Evolutionary conservation across 2,329 filamentous ascomycete genomes (phyloP).

Genomic region (Cordyceps javanica): DNA sequence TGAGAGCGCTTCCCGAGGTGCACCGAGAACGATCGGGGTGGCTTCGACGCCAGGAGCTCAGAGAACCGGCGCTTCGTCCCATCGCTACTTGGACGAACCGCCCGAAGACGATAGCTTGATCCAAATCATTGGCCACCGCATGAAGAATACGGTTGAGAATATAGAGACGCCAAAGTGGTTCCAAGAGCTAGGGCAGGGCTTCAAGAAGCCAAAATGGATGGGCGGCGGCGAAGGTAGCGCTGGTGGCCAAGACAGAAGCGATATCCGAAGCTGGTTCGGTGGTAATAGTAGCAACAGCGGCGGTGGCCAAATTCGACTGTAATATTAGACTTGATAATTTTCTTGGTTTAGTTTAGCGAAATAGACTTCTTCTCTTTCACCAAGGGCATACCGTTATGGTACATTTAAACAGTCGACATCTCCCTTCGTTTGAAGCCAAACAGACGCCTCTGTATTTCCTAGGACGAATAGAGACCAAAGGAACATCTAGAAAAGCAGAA

Average conservation of each 20-base stretch:
- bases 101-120: slow-evolving; percentile 77
- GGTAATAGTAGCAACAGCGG: slow-evolving; percentile 29
- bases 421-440: too few species aligned
- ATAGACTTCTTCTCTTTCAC: not conserved
- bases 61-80: slow-evolving; percentile 23
- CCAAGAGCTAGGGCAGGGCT: slow-evolving; percentile 58
- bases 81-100: slow-evolving; percentile 39
- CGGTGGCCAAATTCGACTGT: slow-evolving; percentile 28
- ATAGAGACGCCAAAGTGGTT: slow-evolving; percentile 80
- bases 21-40: slow-evolving; percentile 38
- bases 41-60: slow-evolving; percentile 22
- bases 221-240: slow-evolving; percentile 46
- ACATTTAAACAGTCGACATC: too few species aligned
- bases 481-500: too few species aligned
- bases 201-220: slow-evolving; percentile 81
- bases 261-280: slow-evolving; percentile 53
- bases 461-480: not conserved
- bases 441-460: not conserved
- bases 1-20: slow-evolving; percentile 26
- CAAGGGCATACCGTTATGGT: not conserved
- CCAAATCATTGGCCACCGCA: slow-evolving; percentile 71
- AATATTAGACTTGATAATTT: not conserved
- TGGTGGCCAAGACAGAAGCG: slow-evolving; percentile 27
- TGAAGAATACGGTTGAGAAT: slow-evolving; percentile 88
- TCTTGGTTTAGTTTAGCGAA: not conserved